Base-by-base conservation (phyloP, 352 stramenopile genomes). In the Phytophthora syringae region DNA sequence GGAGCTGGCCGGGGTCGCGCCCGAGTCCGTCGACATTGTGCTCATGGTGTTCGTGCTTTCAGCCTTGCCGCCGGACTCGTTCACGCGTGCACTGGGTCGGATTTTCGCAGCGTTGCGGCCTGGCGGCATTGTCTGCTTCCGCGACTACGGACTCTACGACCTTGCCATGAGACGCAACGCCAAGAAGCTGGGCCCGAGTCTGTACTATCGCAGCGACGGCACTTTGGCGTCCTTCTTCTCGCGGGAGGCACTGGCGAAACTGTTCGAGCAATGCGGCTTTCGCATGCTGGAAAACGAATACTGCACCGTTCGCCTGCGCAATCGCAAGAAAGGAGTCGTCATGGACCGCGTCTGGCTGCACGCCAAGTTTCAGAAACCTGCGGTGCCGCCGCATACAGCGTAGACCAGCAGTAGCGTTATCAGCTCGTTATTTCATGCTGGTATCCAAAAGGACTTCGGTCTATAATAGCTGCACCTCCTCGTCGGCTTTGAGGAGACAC, bases 61-160 rank as follows among this genome's bases (percentile, higher is more conserved):
- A 40, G 84, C 85, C 12, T 67, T 97, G 44, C 80, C 78, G 15
- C 89, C 87, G 5, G 64, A 79, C 32, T 68, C 79, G 6, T 89
- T 93, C 28, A 48, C 34, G 1, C 39, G 54, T 20, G 80, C 82
- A 21, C 40, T 97, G 36, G 50, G 60, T n/a, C 90, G 92, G 52
- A 77, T 94, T 18, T 82, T 71, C 42, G 40, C 63, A 12, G 74
- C 76, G 5, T 60, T 92, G 32, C 79, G 76, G 25, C 80, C 78
- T 11, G 89, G 86, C 12, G 89, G 87, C 6, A 62, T 93, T 45
- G 74, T 95, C 21, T 95, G 86, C 70, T 94, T 97, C 36, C 83
- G 89, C 25, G 89, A 97, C 72, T 97, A 95, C 40, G 89, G 85
- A 11, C 74, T 94, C 16, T 97, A 93, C 67, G 89, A 97, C 54